These are phyloP conservation scores for Iberis pinnata DNA, from an alignment of 345 rosid genomes.

Conservation along the genomic window DNA sequence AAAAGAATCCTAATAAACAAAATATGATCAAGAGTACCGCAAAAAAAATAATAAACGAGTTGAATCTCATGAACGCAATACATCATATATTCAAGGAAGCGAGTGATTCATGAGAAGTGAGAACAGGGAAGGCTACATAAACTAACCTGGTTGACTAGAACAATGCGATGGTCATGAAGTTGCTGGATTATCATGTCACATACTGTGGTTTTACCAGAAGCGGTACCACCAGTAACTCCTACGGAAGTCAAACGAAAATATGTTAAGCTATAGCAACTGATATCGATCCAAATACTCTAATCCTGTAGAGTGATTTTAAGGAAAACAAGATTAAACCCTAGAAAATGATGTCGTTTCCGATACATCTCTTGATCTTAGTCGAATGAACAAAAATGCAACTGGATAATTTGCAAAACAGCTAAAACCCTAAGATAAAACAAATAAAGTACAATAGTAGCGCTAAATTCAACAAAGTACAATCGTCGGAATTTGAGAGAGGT, in stretches of 20 bases:
- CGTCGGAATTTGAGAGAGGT: constrained; percentile 12
- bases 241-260: constrained; percentile 6
- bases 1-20: constrained; percentile 67
- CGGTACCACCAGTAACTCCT: constrained; percentile 99
- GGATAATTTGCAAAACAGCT: neutral
- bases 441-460: too few species aligned
- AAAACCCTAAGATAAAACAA: constrained; percentile 22
- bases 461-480: too few species aligned
- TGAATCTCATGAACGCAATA: neutral
- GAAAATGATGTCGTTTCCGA: too few species aligned
- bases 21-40: too few species aligned
- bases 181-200: constrained; percentile 99
- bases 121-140: neutral
- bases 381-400: neutral
- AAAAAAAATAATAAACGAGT: too few species aligned
- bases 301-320: too few species aligned
- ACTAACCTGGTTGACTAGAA: constrained; percentile 82
- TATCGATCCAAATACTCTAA: too few species aligned
- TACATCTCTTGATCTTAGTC: too few species aligned
- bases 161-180: constrained; percentile 98
- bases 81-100: neutral
- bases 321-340: too few species aligned
- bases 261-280: too few species aligned
- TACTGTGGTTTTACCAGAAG: constrained; percentile 97
- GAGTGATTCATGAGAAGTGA: constrained; percentile 1